Evolutionary conservation across 345 rosid species (phyloP).

Genomic region (Aethionema arabicum): DNA sequence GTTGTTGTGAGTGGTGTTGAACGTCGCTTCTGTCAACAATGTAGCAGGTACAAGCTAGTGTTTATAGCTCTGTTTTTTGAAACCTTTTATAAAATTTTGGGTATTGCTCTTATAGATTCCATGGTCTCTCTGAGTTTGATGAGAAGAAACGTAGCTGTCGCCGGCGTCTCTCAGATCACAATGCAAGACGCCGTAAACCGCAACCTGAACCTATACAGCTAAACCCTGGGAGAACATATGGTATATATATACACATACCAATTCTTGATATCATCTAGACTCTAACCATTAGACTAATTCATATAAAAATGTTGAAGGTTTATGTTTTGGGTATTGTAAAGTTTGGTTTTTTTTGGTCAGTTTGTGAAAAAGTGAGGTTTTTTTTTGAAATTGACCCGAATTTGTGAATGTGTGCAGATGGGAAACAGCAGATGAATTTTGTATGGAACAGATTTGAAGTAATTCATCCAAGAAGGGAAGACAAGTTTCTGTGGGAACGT

Average conservation of each 20-base stretch:
- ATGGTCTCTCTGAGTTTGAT: conserved; percentile 81
- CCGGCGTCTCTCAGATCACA: conserved; percentile 85
- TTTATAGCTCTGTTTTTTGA: background rate
- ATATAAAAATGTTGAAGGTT: too few species aligned
- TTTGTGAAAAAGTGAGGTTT: background rate
- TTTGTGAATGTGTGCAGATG: conserved; percentile 48
- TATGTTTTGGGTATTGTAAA: too few species aligned
- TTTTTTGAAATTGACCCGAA: too few species aligned
- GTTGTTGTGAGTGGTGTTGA: conserved; percentile 77
- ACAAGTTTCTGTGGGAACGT: conserved; percentile 48
- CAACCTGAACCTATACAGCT: conserved; percentile 54
- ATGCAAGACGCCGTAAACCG: conserved; percentile 96
- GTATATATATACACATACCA: conserved; percentile 39
- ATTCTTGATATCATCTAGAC: too few species aligned
- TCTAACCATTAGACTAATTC: background rate
- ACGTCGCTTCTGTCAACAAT: conserved; percentile 95
- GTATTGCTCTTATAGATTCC: conserved; percentile 60
- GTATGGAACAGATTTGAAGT: conserved; percentile 52
- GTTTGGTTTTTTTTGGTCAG: conserved; percentile 14
- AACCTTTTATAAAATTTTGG: conserved; percentile 3
- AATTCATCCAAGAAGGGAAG: conserved; percentile 43
- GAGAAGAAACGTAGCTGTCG: conserved; percentile 95
- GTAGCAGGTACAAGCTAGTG: conserved; percentile 67
- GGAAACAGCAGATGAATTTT: conserved; percentile 57
- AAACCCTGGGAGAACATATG: conserved; percentile 52